Evolutionary conservation across 2,329 filamentous ascomycete species (phyloP).

Genomic region (Penicillium concentricum): DNA sequence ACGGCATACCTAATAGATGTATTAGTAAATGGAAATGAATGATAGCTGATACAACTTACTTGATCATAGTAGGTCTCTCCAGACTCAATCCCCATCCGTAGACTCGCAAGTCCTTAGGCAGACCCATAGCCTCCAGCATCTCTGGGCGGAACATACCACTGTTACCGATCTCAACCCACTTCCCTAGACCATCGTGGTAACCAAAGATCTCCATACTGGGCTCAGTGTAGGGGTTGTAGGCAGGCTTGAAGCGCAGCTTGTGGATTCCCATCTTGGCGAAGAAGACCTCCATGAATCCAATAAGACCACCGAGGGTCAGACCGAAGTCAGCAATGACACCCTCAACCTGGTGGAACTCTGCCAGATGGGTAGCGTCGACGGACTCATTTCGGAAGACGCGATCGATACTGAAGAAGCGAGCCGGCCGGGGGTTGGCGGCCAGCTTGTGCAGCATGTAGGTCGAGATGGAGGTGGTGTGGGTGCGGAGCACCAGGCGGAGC

Average conservation of each 20-base stretch:
- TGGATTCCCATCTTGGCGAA: slow-evolving; percentile 93
- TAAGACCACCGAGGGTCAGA: slow-evolving; percentile 85
- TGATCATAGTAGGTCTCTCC: slow-evolving; percentile 97
- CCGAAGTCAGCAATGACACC: slow-evolving; percentile 97
- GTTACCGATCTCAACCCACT: slow-evolving; percentile 97
- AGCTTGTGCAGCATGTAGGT: slow-evolving; percentile 89
- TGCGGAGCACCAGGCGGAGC: slow-evolving; percentile 82
- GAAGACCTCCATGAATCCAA: slow-evolving; percentile 94
- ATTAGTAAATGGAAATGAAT: slow-evolving; percentile 7
- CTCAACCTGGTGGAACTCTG: slow-evolving; percentile 98
- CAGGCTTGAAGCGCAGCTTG: slow-evolving; percentile 89
- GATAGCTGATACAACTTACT: slow-evolving; percentile 55
- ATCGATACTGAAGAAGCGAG: slow-evolving; percentile 98
- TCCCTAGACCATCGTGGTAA: slow-evolving; percentile 82
- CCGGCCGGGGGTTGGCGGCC: slow-evolving; percentile 76
- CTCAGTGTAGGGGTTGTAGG: slow-evolving; percentile 94
- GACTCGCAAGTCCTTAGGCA: slow-evolving; percentile 86
- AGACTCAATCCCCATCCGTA: slow-evolving; percentile 92
- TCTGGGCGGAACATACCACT: slow-evolving; percentile 98
- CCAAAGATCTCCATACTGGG: slow-evolving; percentile 98
- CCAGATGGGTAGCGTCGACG: slow-evolving; percentile 93
- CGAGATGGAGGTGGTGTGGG: slow-evolving; percentile 91
- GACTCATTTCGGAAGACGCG: slow-evolving; percentile 97
- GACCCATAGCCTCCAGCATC: slow-evolving; percentile 92
- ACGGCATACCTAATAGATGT: slow-evolving; percentile 59